A percentile compares a stretch with the other conserved stretches of the same genome.
Conservation (phyloP, 192 early-diverging fungal species). For the Cetraspora pellucida region DNA sequence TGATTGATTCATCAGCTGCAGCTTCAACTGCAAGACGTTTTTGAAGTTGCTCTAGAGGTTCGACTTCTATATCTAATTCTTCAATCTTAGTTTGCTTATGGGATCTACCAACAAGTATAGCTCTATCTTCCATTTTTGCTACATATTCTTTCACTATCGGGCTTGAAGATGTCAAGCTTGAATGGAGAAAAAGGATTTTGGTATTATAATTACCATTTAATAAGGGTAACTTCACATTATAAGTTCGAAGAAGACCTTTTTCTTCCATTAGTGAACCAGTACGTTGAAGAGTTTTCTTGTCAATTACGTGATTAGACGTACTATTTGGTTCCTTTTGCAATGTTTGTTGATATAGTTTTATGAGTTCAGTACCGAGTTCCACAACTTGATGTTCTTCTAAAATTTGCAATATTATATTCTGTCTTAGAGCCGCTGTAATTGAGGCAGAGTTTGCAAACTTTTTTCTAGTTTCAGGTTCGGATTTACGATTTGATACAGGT, state of each 20-base stretch:
- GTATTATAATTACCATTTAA: slow-evolving; percentile 44
- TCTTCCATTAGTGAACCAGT: slow-evolving; percentile 47
- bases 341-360: slow-evolving; percentile 38
- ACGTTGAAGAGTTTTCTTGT: slow-evolving; percentile 58
- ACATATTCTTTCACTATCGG: slow-evolving; percentile 49
- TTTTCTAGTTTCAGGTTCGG: not conserved
- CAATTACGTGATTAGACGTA: slow-evolving; percentile 45
- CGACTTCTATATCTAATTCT: slow-evolving; percentile 40
- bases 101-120: slow-evolving; percentile 41
- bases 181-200: slow-evolving; percentile 52
- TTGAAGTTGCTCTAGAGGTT: slow-evolving; percentile 44
- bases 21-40: slow-evolving; percentile 39
- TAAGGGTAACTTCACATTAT: slow-evolving; percentile 48
- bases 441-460: not conserved
- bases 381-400: slow-evolving; percentile 44
- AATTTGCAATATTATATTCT: slow-evolving; percentile 39
- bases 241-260: slow-evolving; percentile 46
- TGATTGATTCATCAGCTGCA: not conserved
- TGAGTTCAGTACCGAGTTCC: slow-evolving; percentile 39
- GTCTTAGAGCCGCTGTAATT: slow-evolving; percentile 2
- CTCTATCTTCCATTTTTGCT: slow-evolving; percentile 42
- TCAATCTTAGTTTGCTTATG: slow-evolving; percentile 37
- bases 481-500: not conserved
- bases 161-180: slow-evolving; percentile 41
- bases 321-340: slow-evolving; percentile 29